phyloP scores from a whole-genome alignment of 202 grass and related monocot species.

The Eragrostis tef region DNA sequence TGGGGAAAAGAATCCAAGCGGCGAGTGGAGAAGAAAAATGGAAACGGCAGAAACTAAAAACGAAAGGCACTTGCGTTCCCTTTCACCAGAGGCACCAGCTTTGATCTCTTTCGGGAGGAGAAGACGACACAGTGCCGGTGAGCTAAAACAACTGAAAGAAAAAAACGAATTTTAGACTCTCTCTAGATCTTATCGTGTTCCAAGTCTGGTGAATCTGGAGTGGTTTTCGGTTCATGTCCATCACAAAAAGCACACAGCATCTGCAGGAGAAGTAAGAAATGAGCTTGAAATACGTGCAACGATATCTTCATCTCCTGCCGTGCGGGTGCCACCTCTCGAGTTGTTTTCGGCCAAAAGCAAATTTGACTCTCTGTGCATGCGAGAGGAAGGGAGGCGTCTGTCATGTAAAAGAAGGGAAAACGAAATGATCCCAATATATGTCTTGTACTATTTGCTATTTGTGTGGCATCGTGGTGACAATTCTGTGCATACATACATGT shows the following conservation, averaged over 20 bases:
- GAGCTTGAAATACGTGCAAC: neutral
- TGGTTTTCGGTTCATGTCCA: neutral
- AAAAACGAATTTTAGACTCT: too few species aligned
- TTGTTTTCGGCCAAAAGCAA: slow-evolving; percentile 6
- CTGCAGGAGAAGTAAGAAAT: neutral
- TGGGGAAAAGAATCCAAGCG: slow-evolving; percentile 28
- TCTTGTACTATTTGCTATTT: neutral
- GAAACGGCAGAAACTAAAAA: neutral
- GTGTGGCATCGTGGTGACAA: too few species aligned
- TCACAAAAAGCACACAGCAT: neutral
- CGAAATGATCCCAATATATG: neutral
- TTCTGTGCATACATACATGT: too few species aligned
- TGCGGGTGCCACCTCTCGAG: neutral
- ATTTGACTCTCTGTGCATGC: neutral
- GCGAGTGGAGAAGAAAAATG: neutral
- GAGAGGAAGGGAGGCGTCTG: neutral
- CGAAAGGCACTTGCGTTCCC: slow-evolving; percentile 3
- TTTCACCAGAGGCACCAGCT: slow-evolving; percentile 35
- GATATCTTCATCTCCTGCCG: neutral
- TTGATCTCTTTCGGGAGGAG: slow-evolving; percentile 44
- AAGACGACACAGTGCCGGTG: neutral
- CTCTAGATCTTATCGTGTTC: neutral
- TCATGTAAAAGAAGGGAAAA: slow-evolving; percentile 24
- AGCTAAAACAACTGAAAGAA: neutral
- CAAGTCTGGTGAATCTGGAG: neutral